A percentile compares a stretch with the other conserved stretches of the same genome.
phyloP scores from a whole-genome alignment of 441 rosid species.

The Erysimum pusillum region DNA sequence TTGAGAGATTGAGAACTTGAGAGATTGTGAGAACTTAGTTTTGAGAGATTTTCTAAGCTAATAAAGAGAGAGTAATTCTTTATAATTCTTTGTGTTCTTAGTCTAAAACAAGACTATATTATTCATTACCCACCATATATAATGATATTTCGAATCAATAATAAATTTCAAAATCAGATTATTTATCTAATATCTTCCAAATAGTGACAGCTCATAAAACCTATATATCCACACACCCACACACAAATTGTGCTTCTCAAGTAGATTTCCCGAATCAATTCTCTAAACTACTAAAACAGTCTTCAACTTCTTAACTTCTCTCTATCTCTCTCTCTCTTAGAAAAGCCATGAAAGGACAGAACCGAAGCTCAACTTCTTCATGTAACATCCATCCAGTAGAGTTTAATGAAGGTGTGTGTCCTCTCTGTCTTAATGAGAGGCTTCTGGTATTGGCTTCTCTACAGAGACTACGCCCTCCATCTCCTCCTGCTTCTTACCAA shows the following conservation, averaged over 20 bases:
- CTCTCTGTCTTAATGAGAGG: slow-evolving; percentile 77
- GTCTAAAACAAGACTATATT: not conserved
- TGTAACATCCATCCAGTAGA: slow-evolving; percentile 81
- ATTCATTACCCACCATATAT: slow-evolving; percentile 4
- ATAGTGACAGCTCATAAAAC: slow-evolving; percentile 31
- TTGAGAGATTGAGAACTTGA: no score
- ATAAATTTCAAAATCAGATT: not conserved
- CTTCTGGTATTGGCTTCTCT: slow-evolving; percentile 72
- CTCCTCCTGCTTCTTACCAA: slow-evolving; percentile 28
- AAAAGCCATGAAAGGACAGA: slow-evolving; percentile 58
- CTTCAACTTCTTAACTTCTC: slow-evolving; percentile 14
- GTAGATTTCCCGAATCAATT: slow-evolving; percentile 15
- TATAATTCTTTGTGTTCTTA: no score
- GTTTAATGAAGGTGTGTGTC: slow-evolving; percentile 67
- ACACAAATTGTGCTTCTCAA: slow-evolving; percentile 34
- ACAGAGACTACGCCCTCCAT: slow-evolving; percentile 44
- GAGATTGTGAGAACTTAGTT: no score
- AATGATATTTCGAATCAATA: slow-evolving; percentile 9
- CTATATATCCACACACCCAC: not conserved
- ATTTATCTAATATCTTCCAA: not conserved
- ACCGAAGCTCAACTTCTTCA: slow-evolving; percentile 51
- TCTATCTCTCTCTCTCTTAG: slow-evolving; percentile 9
- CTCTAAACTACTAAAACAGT: slow-evolving; percentile 4
- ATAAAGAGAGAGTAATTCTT: no score
- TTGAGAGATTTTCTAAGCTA: no score